A percentile compares a stretch with the other conserved stretches of the same genome.
These are phyloP conservation scores for Bacterosira constricta DNA, from an alignment of 108 stramenopile genomes.

Conservation along the genomic window DNA sequence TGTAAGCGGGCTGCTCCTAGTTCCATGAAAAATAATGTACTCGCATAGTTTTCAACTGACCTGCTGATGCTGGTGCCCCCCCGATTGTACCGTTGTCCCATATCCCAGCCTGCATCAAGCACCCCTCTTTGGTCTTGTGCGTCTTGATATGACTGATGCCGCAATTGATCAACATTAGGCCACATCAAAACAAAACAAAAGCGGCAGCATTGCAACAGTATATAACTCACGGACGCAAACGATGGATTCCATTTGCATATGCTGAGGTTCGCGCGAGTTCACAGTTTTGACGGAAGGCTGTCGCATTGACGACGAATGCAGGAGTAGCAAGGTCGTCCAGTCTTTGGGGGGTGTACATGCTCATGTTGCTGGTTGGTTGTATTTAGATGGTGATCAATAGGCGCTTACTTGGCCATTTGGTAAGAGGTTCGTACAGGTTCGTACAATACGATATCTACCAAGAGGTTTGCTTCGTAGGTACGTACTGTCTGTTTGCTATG, in stretches of 20 bases:
- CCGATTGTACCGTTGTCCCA: not conserved
- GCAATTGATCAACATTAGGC: no score
- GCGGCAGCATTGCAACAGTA: not conserved
- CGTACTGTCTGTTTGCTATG: no score
- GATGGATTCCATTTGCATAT: conserved; percentile 8
- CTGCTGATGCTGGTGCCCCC: not conserved
- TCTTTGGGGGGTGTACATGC: not conserved
- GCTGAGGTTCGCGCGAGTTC: conserved; percentile 16
- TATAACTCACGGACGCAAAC: conserved; percentile 19
- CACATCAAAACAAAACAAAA: no score
- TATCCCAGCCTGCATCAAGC: conserved; percentile 32
- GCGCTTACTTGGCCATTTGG: no score
- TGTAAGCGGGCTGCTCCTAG: no score
- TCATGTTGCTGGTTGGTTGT: no score
- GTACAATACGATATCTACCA: no score
- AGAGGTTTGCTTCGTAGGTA: no score
- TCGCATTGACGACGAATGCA: conserved; percentile 24
- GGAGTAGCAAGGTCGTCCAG: conserved; percentile 21
- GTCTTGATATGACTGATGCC: conserved; percentile 32
- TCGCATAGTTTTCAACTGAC: not conserved
- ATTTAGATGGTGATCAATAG: no score
- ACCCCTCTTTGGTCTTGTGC: conserved; percentile 45
- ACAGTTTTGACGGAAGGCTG: conserved; percentile 28
- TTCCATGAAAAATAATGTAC: not conserved
- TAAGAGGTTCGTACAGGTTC: no score